Conservation (phyloP, 352 stramenopile genomes). For the Proteromonas lacertae region DNA sequence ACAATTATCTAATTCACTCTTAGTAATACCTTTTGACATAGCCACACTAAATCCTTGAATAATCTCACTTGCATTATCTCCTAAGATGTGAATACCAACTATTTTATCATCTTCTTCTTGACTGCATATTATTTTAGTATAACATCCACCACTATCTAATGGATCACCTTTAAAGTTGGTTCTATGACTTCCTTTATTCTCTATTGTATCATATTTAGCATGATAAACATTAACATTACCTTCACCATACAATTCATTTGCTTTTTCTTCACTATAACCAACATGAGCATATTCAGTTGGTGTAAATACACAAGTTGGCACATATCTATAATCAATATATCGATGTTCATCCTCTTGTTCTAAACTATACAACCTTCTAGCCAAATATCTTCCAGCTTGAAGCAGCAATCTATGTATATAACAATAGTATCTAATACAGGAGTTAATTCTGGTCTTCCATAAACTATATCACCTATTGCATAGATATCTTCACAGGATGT, state of each 20-base stretch:
- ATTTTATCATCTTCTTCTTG: conserved; percentile 3
- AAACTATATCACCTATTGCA: conserved; percentile 40
- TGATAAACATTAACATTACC: conserved; percentile 74
- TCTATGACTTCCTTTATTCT: too few species aligned
- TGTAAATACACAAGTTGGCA: conserved; percentile 56
- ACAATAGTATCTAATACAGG: conserved; percentile 57
- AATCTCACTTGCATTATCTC: conserved; percentile 78
- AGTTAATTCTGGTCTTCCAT: conserved; percentile 34
- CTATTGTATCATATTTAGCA: conserved; percentile 66
- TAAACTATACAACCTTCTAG: conserved; percentile 49
- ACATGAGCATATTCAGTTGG: conserved; percentile 84
- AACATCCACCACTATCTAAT: not conserved
- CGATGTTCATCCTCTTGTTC: conserved; percentile 13
- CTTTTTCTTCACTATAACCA: conserved; percentile 74
- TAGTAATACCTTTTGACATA: conserved; percentile 70
- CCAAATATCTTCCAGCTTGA: conserved; percentile 49
- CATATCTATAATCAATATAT: conserved; percentile 4
- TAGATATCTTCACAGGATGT: conserved; percentile 30
- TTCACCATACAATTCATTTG: conserved; percentile 42
- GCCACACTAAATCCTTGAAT: conserved; percentile 58
- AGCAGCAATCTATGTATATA: too few species aligned
- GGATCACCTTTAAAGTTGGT: too few species aligned
- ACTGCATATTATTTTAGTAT: too few species aligned
- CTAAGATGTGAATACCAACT: conserved; percentile 86
- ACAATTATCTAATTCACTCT: too few species aligned